A percentile compares a stretch with the other conserved stretches of the same genome.
phyloP scores from a whole-genome alignment of 1,284 basidiomycete species.

The Puccinia sorghi region DNA sequence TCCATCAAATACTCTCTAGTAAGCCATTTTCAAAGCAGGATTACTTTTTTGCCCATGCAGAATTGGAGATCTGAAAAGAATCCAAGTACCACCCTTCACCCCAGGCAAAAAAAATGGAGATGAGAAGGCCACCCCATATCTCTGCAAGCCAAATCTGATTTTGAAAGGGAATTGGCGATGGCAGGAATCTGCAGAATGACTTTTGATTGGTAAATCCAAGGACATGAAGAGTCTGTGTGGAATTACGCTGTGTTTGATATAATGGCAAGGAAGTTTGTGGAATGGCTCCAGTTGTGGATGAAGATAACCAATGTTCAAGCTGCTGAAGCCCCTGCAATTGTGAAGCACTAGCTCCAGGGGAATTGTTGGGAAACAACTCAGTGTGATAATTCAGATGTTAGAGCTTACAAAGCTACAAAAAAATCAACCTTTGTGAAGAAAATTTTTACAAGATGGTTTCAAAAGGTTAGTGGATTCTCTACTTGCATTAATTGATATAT shows the following conservation, averaged over 20 bases:
- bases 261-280: conserved; percentile 7
- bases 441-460: not conserved
- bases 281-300: not conserved
- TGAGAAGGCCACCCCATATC: not conserved
- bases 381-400: not conserved
- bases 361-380: not conserved
- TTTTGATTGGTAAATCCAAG: not conserved
- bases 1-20: not conserved
- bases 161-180: not conserved
- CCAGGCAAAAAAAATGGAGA: not conserved
- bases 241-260: not conserved
- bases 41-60: not conserved
- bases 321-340: not conserved
- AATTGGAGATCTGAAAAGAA: not conserved
- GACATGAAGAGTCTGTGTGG: not conserved
- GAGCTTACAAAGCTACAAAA: not conserved
- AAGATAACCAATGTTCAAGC: not conserved
- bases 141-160: conserved; percentile 2
- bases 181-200: conserved; percentile 3
- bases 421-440: not conserved
- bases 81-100: conserved; percentile 6
- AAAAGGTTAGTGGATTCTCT: no score
- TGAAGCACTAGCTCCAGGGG: not conserved
- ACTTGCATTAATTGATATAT: no score
- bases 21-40: not conserved